phyloP scores from a whole-genome alignment of 495 filamentous ascomycete species.

The Aspergillus coremiiformis region DNA sequence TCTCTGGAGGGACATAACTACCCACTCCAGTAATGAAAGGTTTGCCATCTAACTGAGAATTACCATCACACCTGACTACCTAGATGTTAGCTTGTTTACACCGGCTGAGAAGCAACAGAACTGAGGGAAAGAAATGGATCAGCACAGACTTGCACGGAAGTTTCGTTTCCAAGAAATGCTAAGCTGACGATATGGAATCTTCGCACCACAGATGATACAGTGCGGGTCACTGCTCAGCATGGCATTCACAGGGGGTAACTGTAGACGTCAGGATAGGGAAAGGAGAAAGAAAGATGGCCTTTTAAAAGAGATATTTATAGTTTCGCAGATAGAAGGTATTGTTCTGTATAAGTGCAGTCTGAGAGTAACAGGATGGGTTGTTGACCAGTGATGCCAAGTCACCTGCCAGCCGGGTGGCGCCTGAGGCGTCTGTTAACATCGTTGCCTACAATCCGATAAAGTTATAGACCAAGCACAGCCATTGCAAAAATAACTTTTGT shows the following conservation, averaged over 20 bases:
- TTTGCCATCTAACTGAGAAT: slow-evolving; percentile 2
- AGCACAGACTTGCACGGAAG: not conserved
- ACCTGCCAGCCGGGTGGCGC: not conserved
- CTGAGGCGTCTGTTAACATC: not conserved
- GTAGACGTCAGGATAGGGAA: not conserved
- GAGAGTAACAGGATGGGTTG: not conserved
- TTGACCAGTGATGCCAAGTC: not conserved
- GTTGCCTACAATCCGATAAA: not conserved
- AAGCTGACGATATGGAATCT: not conserved
- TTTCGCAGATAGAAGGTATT: not conserved
- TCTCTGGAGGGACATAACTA: not conserved
- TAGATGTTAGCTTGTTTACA: not conserved
- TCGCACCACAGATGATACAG: not conserved
- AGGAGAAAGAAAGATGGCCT: not conserved
- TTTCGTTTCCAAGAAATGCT: not conserved
- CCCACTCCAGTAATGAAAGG: slow-evolving; percentile 3
- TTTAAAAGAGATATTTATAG: not conserved
- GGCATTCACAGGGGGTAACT: not conserved
- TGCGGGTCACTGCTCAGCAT: not conserved
- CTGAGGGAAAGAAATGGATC: not conserved
- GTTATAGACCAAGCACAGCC: not conserved
- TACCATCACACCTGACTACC: slow-evolving; percentile 3
- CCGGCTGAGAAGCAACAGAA: not conserved
- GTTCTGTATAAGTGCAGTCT: not conserved
- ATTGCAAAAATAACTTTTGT: not conserved